A percentile compares a stretch with the other conserved stretches of the same genome.
phyloP scores from a whole-genome alignment of 1,284 basidiomycete species.

The Trametes versicolor region DNA sequence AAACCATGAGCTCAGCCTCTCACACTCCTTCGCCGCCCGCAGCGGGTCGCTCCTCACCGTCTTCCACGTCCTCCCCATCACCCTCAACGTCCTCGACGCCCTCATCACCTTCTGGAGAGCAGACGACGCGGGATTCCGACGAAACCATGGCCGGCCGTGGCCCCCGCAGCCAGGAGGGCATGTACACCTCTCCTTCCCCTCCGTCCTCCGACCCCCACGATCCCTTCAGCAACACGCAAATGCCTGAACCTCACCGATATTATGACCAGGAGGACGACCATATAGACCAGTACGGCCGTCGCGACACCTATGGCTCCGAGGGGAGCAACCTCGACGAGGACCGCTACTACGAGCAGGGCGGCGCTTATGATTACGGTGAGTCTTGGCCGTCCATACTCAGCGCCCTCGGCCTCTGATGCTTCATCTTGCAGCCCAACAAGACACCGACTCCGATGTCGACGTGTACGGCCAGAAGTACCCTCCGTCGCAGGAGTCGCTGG shows the following conservation, averaged over 20 bases:
- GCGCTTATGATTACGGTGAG: constrained; percentile 65
- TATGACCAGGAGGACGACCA: constrained; percentile 83
- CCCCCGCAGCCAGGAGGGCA: constrained; percentile 45
- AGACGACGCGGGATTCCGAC: constrained; percentile 10
- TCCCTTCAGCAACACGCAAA: constrained; percentile 60
- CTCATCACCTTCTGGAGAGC: neutral
- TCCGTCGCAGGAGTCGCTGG: constrained; percentile 78
- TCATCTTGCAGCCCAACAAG: constrained; percentile 58
- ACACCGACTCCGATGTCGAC: constrained; percentile 82
- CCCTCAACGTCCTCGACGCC: constrained; percentile 11
- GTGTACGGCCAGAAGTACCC: constrained; percentile 73
- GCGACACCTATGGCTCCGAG: constrained; percentile 77
- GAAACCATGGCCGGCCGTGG: constrained; percentile 44
- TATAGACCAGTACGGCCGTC: constrained; percentile 62
- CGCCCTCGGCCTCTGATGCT: constrained; percentile 35
- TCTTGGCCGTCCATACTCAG: constrained; percentile 25
- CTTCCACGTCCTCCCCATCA: constrained; percentile 16
- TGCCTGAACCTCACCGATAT: constrained; percentile 55
- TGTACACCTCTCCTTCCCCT: constrained; percentile 46
- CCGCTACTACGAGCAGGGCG: constrained; percentile 70
- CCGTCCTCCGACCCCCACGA: constrained; percentile 53
- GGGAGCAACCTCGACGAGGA: constrained; percentile 71
- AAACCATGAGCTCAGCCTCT: constrained; percentile 25
- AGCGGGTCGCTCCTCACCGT: constrained; percentile 20
- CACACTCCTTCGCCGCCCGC: constrained; percentile 19